phyloP scores from a whole-genome alignment of 2,329 filamentous ascomycete species.

The Westerdykella ornata region DNA sequence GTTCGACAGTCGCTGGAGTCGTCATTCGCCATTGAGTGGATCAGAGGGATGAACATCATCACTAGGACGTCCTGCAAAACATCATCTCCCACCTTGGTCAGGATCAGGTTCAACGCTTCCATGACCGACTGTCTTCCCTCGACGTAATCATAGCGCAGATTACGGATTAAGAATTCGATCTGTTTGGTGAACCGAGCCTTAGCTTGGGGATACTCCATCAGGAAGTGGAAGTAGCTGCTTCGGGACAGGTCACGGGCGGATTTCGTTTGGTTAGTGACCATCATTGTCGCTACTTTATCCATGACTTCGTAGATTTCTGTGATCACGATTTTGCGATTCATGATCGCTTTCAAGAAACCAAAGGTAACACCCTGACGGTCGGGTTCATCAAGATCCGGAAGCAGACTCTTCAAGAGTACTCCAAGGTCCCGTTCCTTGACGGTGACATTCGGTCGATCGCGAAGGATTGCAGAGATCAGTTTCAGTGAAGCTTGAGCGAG shows the following conservation, averaged over 20 bases:
- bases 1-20: conserved; percentile 78
- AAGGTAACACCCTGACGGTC: conserved; percentile 90
- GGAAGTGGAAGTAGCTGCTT: conserved; percentile 86
- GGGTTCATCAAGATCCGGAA: conserved; percentile 85
- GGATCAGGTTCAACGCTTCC: conserved; percentile 80
- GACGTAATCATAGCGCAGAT: conserved; percentile 82
- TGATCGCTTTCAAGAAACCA: conserved; percentile 81
- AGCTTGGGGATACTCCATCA: conserved; percentile 89
- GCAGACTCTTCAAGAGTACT: conserved; percentile 71
- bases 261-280: conserved; percentile 92
- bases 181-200: conserved; percentile 86
- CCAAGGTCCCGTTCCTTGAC: conserved; percentile 79
- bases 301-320: conserved; percentile 85
- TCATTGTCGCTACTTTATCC: conserved; percentile 74
- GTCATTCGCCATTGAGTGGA: conserved; percentile 82
- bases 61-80: conserved; percentile 75
- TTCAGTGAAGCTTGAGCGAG: conserved; percentile 84
- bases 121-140: conserved; percentile 88
- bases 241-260: conserved; percentile 81
- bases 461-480: conserved; percentile 74
- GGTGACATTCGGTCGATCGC: conserved; percentile 67
- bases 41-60: conserved; percentile 77
- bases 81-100: conserved; percentile 69
- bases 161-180: conserved; percentile 79
- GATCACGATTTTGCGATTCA: conserved; percentile 78